Evolutionary conservation across 2,329 filamentous ascomycete genomes (phyloP), one percentile per base, ranked within the genome.

Genomic region (Thyridium curvatum): DNA sequence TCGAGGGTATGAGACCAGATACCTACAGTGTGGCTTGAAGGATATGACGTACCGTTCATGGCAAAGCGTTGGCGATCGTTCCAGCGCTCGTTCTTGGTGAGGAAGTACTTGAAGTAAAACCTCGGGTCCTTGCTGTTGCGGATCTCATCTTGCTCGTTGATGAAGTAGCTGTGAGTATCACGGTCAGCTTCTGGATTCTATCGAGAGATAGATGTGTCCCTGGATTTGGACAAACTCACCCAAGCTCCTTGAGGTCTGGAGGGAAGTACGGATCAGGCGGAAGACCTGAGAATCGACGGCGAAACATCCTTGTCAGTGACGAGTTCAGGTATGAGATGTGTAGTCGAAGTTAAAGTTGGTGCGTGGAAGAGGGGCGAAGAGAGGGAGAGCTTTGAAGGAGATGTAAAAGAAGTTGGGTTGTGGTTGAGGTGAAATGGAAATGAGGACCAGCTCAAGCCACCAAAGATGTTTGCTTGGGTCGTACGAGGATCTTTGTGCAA

Each of bases 71-170:
- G 86, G 15, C 83, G 69, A 31, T 83, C 74, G 57, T 95, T 95
- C 62, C 83, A 73, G 30, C 88, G 80, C n/a, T 76, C 68, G 58
- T 88, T 89, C 49, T 77, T 80, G 55, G 76, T 83, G 38, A 85
- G 60, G 56, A 79, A 82, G 69, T 74, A 95, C 49, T 86, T 75
- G 67, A 87, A 94, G 54, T 81, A 82, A 47, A 74, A 68, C 18
- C 82, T 71, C 0, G 84, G 80, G 29, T 87, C 66, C 16, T 74
- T 66, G 39, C 86, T 82, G 44, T 71, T 80, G 35, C 85, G 80
- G 44, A 95, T 75, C 52, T 91, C 79, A 48, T 91, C 86, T 1
- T 79, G 61, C 0, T 81, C 71, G 49, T 86, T 89, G 62, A 94
- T 62, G 56, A 86, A 90, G 61, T 89, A 94, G 32, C 87, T 90